Conservation (phyloP, 306 rosid genomes). For the Begonia peltatifolia region DNA sequence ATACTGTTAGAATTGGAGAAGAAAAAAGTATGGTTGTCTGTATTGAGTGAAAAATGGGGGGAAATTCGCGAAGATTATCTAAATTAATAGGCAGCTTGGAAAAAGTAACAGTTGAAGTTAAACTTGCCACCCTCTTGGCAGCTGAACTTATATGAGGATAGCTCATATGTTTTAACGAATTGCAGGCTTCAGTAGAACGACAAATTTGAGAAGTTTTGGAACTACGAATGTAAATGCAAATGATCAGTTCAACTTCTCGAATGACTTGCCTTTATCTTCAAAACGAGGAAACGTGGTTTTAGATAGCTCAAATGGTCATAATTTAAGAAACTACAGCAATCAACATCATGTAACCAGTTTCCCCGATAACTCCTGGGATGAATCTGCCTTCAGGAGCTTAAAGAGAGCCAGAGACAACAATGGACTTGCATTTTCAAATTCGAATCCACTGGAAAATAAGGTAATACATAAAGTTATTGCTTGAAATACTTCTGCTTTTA, state of each 20-base stretch:
- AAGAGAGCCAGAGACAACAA: conserved; percentile 40
- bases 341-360: conserved; percentile 21
- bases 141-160: too few species aligned
- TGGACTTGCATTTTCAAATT: conserved; percentile 35
- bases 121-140: too few species aligned
- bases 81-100: too few species aligned
- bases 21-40: too few species aligned
- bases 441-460: conserved; percentile 41
- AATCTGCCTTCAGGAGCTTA: conserved; percentile 23
- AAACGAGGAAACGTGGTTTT: conserved; percentile 19
- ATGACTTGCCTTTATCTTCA: conserved; percentile 26
- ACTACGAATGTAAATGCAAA: conserved; percentile 19
- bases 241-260: conserved; percentile 25
- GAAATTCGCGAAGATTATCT: too few species aligned
- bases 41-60: too few species aligned
- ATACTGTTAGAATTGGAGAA: too few species aligned
- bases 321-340: conserved; percentile 17
- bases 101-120: too few species aligned
- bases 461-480: conserved; percentile 12
- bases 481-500: not conserved
- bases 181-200: conserved; percentile 34
- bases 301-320: conserved; percentile 17
- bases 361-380: conserved; percentile 43
- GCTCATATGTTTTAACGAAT: not conserved
- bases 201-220: conserved; percentile 23